Percentiles rank a stretch among this genome's conserved stretches.
These are phyloP conservation scores for Microbotryomycetes sp. DNA, from an alignment of 1,284 basidiomycete species.

Conservation along the genomic window DNA sequence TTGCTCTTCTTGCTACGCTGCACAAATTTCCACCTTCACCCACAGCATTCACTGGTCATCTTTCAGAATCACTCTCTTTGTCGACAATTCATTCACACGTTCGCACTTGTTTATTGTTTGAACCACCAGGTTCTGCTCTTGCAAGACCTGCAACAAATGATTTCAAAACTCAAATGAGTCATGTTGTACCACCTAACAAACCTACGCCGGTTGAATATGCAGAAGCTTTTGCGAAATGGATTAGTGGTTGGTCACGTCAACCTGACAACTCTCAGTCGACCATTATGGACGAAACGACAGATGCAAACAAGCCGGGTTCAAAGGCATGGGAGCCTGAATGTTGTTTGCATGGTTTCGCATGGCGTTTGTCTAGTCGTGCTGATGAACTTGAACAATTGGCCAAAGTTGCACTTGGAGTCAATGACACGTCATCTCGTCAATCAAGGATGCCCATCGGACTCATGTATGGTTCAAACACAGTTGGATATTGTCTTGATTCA, in stretches of 20 bases:
- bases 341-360: slow-evolving; percentile 17
- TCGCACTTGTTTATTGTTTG: slow-evolving; percentile 15
- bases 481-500: slow-evolving; percentile 16
- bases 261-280: not conserved
- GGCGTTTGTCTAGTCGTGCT: not conserved
- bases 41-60: slow-evolving; percentile 5
- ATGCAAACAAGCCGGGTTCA: not conserved
- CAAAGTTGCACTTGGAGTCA: not conserved
- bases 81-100: not conserved
- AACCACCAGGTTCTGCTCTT: slow-evolving; percentile 22
- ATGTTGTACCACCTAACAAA: slow-evolving; percentile 10
- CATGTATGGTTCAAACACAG: slow-evolving; percentile 10
- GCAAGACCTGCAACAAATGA: slow-evolving; percentile 8
- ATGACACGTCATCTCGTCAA: not conserved
- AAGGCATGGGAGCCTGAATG: slow-evolving; percentile 11
- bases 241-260: not conserved
- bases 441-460: slow-evolving; percentile 4
- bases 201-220: slow-evolving; percentile 10
- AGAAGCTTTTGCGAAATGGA: slow-evolving; percentile 13
- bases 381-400: not conserved
- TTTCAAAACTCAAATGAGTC: slow-evolving; percentile 14
- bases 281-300: not conserved
- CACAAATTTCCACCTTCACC: not conserved
- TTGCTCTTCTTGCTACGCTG: slow-evolving; percentile 23
- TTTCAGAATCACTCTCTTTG: not conserved